Conservation (phyloP, 1,284 basidiomycete species). For the Dichomitus squalens region DNA sequence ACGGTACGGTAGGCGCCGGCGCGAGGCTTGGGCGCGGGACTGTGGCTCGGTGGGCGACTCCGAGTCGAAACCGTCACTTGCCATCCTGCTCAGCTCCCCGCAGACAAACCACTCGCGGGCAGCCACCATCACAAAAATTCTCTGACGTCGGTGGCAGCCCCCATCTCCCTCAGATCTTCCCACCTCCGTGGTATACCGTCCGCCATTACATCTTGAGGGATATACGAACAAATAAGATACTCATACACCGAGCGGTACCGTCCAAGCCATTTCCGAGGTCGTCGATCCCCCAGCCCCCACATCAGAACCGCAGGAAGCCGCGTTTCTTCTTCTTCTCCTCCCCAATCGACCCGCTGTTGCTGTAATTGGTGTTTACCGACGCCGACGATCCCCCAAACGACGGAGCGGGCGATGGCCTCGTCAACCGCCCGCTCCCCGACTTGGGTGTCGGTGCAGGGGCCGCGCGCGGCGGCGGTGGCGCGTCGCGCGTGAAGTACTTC, state of each 20-base stretch:
- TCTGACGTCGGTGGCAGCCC: conserved; percentile 20
- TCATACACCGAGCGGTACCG: conserved; percentile 5
- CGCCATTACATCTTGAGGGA: conserved; percentile 2
- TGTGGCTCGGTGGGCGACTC: not conserved
- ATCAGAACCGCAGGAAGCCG: conserved; percentile 70
- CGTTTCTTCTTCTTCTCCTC: conserved; percentile 78
- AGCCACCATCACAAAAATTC: not conserved
- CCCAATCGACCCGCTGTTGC: conserved; percentile 20
- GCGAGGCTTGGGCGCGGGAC: conserved; percentile 11
- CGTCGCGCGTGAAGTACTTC: conserved; percentile 70
- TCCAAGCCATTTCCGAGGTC: not conserved
- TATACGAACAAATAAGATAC: conserved; percentile 25
- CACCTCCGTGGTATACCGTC: conserved; percentile 18
- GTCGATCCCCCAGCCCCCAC: not conserved
- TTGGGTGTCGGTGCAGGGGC: conserved; percentile 33
- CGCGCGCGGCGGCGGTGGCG: conserved; percentile 49
- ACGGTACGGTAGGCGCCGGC: conserved; percentile 14
- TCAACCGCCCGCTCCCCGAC: conserved; percentile 27
- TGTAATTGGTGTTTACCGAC: conserved; percentile 43
- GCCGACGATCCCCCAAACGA: conserved; percentile 55
- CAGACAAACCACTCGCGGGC: too few relatives aligned
- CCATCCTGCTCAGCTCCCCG: too few relatives aligned
- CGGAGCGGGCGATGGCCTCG: conserved; percentile 36
- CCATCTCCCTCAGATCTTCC: not conserved
- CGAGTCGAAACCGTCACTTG: too few relatives aligned